A percentile compares a stretch with the other conserved stretches of the same genome.
Evolutionary conservation across 345 rosid genomes (phyloP).

Genomic region (Eucalyptus grandis): DNA sequence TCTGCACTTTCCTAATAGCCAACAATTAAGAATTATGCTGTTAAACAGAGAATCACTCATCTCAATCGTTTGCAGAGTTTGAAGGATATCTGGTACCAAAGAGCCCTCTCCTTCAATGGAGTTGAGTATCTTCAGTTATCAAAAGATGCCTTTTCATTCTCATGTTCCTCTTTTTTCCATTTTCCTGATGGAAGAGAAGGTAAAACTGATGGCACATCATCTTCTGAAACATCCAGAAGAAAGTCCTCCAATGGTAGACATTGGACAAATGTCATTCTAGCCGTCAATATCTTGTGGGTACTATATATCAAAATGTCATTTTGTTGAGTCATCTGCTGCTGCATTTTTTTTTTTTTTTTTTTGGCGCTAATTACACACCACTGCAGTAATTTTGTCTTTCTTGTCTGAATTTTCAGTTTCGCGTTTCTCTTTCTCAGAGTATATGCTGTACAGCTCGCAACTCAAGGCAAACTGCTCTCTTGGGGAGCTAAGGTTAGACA

Average conservation of each 20-base stretch:
- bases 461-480: conserved; percentile 48
- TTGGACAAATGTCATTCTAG: conserved; percentile 71
- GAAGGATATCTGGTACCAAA: conserved; percentile 33
- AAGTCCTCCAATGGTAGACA: conserved; percentile 23
- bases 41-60: conserved; percentile 27
- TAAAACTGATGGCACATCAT: conserved; percentile 16
- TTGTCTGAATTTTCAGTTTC: neutral
- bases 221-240: conserved; percentile 20
- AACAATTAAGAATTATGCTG: neutral
- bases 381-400: neutral
- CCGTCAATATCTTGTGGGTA: conserved; percentile 61
- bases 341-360: neutral
- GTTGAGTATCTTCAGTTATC: conserved; percentile 9
- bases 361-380: neutral
- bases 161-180: conserved; percentile 13
- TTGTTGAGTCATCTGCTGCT: neutral
- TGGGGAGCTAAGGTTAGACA: conserved; percentile 88
- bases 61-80: conserved; percentile 17
- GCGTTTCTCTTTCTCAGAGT: conserved; percentile 23
- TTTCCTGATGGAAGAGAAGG: conserved; percentile 39
- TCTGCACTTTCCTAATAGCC: neutral
- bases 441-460: conserved; percentile 64
- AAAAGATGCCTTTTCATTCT: conserved; percentile 12
- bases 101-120: conserved; percentile 11
- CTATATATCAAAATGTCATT: neutral